phyloP scores from a whole-genome alignment of 2,329 filamentous ascomycete genomes.

The Monosporascus sp. region DNA sequence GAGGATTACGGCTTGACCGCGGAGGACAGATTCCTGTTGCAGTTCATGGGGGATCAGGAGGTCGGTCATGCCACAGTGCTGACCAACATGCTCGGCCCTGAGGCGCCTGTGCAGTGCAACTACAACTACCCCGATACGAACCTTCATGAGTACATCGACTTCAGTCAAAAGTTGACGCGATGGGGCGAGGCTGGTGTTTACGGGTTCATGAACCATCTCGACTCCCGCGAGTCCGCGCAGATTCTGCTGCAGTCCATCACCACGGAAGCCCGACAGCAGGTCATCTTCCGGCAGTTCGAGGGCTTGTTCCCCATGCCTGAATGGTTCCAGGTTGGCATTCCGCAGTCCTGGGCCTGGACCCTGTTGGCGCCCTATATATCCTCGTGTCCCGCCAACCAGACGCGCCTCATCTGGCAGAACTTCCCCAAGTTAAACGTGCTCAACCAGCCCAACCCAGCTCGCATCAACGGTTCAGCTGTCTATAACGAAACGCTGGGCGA shows the following conservation, averaged over 20 bases:
- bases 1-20: slow-evolving; percentile 60
- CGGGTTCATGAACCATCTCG: slow-evolving; percentile 73
- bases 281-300: slow-evolving; percentile 78
- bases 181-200: slow-evolving; percentile 77
- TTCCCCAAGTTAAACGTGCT: slow-evolving; percentile 67
- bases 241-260: slow-evolving; percentile 72
- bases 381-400: slow-evolving; percentile 67
- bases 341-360: slow-evolving; percentile 82
- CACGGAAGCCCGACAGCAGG: slow-evolving; percentile 75
- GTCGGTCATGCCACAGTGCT: slow-evolving; percentile 72
- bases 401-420: slow-evolving; percentile 78
- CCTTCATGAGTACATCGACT: slow-evolving; percentile 74
- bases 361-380: slow-evolving; percentile 76
- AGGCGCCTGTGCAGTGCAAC: slow-evolving; percentile 68
- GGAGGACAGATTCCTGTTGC: slow-evolving; percentile 65
- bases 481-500: slow-evolving; percentile 60
- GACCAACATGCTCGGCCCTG: slow-evolving; percentile 68
- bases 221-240: slow-evolving; percentile 68
- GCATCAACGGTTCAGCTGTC: slow-evolving; percentile 56
- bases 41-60: slow-evolving; percentile 75
- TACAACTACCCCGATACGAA: slow-evolving; percentile 78
- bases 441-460: slow-evolving; percentile 72
- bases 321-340: slow-evolving; percentile 75
- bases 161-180: slow-evolving; percentile 79
- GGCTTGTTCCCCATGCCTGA: slow-evolving; percentile 77